Evolutionary conservation across 768 basidiomycete genomes (phyloP), one percentile per base, ranked within the genome.

Genomic region (Russula dissimulans): DNA sequence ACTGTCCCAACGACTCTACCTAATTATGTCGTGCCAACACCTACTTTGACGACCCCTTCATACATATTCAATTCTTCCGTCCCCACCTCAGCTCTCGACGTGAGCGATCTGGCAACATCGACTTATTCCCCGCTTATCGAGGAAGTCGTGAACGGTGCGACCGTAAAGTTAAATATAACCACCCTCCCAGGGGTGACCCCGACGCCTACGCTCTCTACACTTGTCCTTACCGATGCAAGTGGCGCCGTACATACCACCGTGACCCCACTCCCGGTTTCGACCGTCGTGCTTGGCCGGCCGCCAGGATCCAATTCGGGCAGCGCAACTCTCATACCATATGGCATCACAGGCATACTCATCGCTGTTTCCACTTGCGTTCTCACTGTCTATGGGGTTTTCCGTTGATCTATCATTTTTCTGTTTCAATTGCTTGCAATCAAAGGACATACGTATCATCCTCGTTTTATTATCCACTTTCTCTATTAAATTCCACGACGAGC

Each of bases 61-160:
- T 91, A 89, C 69, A 69, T 76, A 7, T 83, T 90, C 68, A 90
- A 90, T 66, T 78, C 86, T 0, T 86, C 89, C 4, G 71, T 88
- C 50, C 65, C 78, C 9, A 55, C 56, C 15, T 38, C 59, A 17
- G 81, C 80, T 4, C 60, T 76, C 15, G 82, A 83, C 4, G 62
- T 73, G 3, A 77, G 82, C 17, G 87, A 81, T 39, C 81, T 90
- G 22, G 89, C 82, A 17, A 85, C 83, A 0, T 84, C 81, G 70
- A 89, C 88, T 3, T 91, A 91, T 67, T 75, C 71, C 39, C 77
- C 89, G 0, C 73, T 88, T 31, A 71, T 86, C 51, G 59, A 39
- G 46, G 41, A 57, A 3, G 49, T 64, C 22, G 34, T 41, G 22
- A 41, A 44, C 26, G 65, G 62, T n/a, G 58, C 38, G 43, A 32